Evolutionary conservation across 106 monocot species (phyloP), one percentile per base, ranked within the genome.

Genomic region (Acorus gramineus): DNA sequence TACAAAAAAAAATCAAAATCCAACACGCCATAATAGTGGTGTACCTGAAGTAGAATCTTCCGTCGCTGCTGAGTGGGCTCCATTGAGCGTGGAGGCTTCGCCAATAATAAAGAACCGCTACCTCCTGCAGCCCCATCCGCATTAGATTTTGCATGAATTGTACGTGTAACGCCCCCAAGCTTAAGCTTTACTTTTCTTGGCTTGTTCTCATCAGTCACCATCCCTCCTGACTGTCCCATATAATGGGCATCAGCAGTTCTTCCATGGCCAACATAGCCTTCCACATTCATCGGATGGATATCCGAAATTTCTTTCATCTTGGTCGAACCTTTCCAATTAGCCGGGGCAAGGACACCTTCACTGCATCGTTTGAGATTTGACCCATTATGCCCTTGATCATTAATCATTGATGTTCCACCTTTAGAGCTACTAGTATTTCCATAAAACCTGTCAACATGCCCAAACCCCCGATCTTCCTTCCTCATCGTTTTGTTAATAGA

Each of bases 121-220:
- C 13, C 68, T 8, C 14, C 49, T 28, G 1, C 28, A 28, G 28
- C 28, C 46, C 28, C 59, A 14, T 80, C 82, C 50, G 52, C 44
- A 68, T 55, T 79, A 8, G 85, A 76, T 53, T 86, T 85, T 44
- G 89, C 70, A 75, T 80, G 82, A 49, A 90, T 67, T 0, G 78
- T 90, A 46, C 76, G 72, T 9, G 80, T 86, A 14, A 90, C 83
- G 45, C 85, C 89, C 42, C 89, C 85, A 56, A 90, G 71, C 70
- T 86, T 90, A 6, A 86, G 75, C 69, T 81, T 90, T 60, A 90
- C 83, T 68, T 86, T 86, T 46, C 73, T 85, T 64, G 66, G 53
- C 58, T 78, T 82, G 60, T 65, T 85, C 72, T 85, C 84, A 76
- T 58, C 61, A 10, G 52, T 28, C 28, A 1, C 28, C 28, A 28